Evolutionary conservation across 345 rosid species (phyloP), one percentile per base, ranked within the genome.

Genomic region (Geranium brycei): DNA sequence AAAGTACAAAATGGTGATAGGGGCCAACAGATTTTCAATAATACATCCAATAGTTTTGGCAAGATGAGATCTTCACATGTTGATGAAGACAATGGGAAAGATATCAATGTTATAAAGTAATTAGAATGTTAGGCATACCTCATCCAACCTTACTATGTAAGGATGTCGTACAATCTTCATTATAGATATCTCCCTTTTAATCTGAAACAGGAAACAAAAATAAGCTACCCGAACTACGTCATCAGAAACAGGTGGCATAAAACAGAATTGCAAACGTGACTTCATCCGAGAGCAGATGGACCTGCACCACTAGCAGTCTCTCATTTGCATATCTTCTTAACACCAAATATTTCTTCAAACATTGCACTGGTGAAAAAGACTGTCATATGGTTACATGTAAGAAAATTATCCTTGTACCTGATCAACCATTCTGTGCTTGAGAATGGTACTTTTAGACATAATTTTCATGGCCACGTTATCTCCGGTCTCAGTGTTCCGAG

Each of bases 121-220:
- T 11, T 57, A 58, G 55, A 57, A 41, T 55, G 60, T 62, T 57
- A 38, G 3, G 17, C 38, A 67, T 66, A 91, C 97, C 91, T 88
- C 97, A 59, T 85, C 88, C 73, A 91, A 70, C 74, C 82, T 80
- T 32, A 88, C 97, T 51, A 91, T 86, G 76, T 83, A 72, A 58
- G 95, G 96, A 68, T 91, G 97, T 64, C 91, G 82, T 23, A 86
- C 95, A 73, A 91, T 81, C 85, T 86, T 91, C 95, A 88, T 91
- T 63, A 88, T 85, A 2, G 96, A 88, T 78, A 88, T 91, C 85
- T 88, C 96, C 70, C 91, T 78, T 70, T 83, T 87, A 41, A 88
- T 91, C 97, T 91, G 77, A 72, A 67, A 70, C 15, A 5, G 16
- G 11, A 23, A 53, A 47, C 19, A 61, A 18, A 40, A 23, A 63